Conservation (phyloP, 2,329 filamentous ascomycete species). For the Sporothrix variecibatus region DNA sequence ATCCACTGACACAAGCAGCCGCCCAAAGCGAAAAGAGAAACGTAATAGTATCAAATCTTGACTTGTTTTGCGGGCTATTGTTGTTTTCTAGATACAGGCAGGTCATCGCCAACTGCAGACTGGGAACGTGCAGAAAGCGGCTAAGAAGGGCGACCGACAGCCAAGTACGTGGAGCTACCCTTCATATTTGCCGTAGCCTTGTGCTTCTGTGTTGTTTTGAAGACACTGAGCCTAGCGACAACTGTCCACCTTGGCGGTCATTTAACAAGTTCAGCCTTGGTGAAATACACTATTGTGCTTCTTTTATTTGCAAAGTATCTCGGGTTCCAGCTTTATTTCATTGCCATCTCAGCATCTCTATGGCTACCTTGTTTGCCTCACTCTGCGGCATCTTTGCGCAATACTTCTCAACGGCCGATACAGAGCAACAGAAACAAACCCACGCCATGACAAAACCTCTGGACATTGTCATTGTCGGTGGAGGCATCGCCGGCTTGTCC, state of each 20-base stretch:
- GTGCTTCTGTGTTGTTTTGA: not conserved
- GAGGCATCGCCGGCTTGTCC: slow-evolving; percentile 25
- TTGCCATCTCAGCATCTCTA: not conserved
- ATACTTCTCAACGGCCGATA: not conserved
- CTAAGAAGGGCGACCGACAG: not conserved
- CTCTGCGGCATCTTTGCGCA: not conserved
- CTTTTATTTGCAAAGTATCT: not conserved
- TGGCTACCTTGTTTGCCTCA: not conserved
- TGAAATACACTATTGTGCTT: not conserved
- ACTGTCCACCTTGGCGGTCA: not conserved
- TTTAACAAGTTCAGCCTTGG: not conserved
- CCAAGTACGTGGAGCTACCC: not conserved
- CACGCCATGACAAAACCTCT: not conserved
- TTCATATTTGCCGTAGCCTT: not conserved
- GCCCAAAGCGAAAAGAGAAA: not conserved
- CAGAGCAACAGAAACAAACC: not conserved
- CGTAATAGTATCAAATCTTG: slow-evolving; percentile 1
- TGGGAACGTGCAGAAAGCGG: not conserved
- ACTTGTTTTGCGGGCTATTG: not conserved
- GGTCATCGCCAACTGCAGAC: not conserved
- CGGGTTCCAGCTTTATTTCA: not conserved
- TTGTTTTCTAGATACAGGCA: not conserved
- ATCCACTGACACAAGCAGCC: not conserved
- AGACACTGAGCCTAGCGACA: not conserved
- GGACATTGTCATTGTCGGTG: slow-evolving; percentile 21